Evolutionary conservation across 2,329 filamentous ascomycete genomes (phyloP).

Genomic region (Fonsecaea pedrosoi): DNA sequence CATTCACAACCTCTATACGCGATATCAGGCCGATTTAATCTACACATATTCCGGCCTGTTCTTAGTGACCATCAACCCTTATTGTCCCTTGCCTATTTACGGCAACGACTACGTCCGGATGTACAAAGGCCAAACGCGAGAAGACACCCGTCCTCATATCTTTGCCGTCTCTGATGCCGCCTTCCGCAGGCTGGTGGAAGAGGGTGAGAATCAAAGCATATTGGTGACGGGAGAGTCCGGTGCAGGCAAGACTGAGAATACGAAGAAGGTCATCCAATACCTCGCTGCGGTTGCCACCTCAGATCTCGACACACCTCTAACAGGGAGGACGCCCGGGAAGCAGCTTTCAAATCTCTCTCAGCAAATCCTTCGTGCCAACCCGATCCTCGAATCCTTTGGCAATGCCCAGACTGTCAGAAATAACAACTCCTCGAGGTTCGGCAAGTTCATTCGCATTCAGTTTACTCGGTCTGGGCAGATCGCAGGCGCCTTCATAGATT

Average conservation of each 20-base stretch:
- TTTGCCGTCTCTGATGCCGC: constrained; percentile 97
- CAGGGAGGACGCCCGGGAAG: constrained; percentile 63
- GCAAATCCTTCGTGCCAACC: constrained; percentile 94
- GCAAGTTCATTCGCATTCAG: constrained; percentile 98
- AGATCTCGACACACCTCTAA: constrained; percentile 65
- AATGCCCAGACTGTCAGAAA: constrained; percentile 98
- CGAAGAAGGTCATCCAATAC: constrained; percentile 99
- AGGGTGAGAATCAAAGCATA: constrained; percentile 96
- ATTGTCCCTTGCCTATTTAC: constrained; percentile 93
- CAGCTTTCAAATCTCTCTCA: constrained; percentile 88
- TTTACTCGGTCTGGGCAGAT: constrained; percentile 89
- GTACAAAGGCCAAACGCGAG: constrained; percentile 89
- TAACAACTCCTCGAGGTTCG: constrained; percentile 97
- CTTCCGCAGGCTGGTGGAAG: constrained; percentile 92
- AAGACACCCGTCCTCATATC: constrained; percentile 96
- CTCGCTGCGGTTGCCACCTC: constrained; percentile 90
- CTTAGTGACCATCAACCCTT: constrained; percentile 95
- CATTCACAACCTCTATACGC: constrained; percentile 92
- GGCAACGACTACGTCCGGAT: constrained; percentile 96
- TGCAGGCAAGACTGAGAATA: constrained; percentile 98
- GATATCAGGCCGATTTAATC: constrained; percentile 95
- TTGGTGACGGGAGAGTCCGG: constrained; percentile 97
- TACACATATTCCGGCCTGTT: constrained; percentile 98
- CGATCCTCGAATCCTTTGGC: constrained; percentile 95
- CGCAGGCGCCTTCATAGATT: constrained; percentile 94